phyloP scores from a whole-genome alignment of 1,284 basidiomycete species.

The Inonotus hispidus region DNA sequence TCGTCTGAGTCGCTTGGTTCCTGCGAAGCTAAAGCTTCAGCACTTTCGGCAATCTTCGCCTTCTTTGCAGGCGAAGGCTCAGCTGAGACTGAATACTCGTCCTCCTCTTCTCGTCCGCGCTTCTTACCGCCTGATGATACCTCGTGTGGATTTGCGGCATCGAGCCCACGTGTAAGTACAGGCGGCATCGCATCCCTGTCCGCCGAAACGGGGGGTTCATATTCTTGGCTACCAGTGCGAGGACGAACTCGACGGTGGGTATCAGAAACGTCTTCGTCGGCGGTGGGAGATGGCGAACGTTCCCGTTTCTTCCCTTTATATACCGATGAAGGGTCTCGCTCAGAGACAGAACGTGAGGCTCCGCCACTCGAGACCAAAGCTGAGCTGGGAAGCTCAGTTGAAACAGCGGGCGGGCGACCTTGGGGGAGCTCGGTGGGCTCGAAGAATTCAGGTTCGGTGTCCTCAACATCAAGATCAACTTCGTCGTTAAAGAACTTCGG shows the following conservation, averaged over 20 bases:
- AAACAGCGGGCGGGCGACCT: neutral
- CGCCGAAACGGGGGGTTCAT: neutral
- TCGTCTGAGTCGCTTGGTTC: neutral
- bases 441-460: neutral
- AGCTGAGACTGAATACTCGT: neutral
- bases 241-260: neutral
- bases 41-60: neutral
- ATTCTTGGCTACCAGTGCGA: neutral
- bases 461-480: neutral
- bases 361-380: neutral
- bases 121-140: neutral
- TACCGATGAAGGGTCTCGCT: neutral
- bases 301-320: neutral
- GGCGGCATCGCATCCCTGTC: neutral
- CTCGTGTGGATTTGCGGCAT: neutral
- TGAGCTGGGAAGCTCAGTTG: neutral
- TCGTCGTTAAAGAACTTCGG: neutral
- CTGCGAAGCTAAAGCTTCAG: neutral
- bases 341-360: neutral
- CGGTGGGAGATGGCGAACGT: neutral
- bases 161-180: neutral
- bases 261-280: neutral
- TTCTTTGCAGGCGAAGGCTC: neutral
- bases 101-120: neutral
- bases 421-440: neutral